Percentiles rank a stretch among this genome's conserved stretches.
Evolutionary conservation across 768 basidiomycete species (phyloP).

Genomic region (Boletus subcaerulescens): DNA sequence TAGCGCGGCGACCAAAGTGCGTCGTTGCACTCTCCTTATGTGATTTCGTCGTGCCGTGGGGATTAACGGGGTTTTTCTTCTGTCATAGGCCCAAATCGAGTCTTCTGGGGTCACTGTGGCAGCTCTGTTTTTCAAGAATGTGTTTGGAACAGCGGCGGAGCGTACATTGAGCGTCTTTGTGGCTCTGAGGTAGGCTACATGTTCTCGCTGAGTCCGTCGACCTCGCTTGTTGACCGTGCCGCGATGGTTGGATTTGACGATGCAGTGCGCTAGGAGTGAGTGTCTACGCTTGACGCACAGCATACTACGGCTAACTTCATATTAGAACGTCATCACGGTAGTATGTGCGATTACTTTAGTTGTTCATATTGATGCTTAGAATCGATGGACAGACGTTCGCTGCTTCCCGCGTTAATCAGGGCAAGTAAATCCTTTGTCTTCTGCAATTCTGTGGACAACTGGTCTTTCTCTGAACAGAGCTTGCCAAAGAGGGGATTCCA

Average conservation of each 20-base stretch:
- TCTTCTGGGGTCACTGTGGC: conserved; percentile 55
- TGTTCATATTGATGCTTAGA: not conserved
- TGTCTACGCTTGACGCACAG: not conserved
- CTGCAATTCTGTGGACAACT: not conserved
- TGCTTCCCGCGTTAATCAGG: conserved; percentile 52
- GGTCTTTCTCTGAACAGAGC: conserved; percentile 33
- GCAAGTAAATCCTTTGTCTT: conserved; percentile 10
- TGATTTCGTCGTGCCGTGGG: not conserved
- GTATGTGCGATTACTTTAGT: conserved; percentile 12
- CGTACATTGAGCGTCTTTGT: conserved; percentile 56
- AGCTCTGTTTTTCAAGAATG: conserved; percentile 55
- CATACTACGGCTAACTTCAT: conserved; percentile 1
- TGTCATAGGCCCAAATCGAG: conserved; percentile 41
- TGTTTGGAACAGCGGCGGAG: conserved; percentile 52
- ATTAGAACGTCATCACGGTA: conserved; percentile 32
- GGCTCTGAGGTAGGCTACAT: conserved; percentile 45
- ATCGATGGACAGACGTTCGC: conserved; percentile 42
- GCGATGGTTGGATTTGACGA: not conserved
- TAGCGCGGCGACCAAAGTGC: conserved; percentile 31
- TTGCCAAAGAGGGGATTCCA: conserved; percentile 63
- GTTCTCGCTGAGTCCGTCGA: not conserved
- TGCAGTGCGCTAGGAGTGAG: conserved; percentile 37
- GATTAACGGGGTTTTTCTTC: not conserved
- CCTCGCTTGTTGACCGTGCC: not conserved
- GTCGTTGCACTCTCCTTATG: not conserved